A percentile compares a stretch with the other conserved stretches of the same genome.
Conservation (phyloP, 148 eudicot species). For the Chenopodium formosanum region DNA sequence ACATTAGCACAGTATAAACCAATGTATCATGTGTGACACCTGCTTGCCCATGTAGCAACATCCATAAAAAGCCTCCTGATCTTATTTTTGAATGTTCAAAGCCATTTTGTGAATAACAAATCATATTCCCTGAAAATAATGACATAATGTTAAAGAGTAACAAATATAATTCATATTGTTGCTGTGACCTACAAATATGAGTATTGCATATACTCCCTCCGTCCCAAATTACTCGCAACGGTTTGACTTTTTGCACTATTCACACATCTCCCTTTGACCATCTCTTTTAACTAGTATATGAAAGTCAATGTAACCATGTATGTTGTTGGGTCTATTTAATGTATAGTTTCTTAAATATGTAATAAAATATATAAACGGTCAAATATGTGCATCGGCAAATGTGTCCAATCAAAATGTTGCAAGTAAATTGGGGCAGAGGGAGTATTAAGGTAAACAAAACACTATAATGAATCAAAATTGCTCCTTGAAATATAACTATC, state of each 20-base stretch:
- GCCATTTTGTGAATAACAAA: constrained; percentile 21
- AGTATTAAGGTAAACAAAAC: neutral
- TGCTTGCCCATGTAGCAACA: constrained; percentile 53
- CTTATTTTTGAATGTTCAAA: constrained; percentile 26
- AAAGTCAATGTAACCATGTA: too few species aligned
- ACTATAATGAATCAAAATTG: neutral
- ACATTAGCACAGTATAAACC: neutral
- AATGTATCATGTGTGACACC: constrained; percentile 30
- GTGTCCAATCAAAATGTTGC: too few species aligned
- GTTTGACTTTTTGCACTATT: too few species aligned
- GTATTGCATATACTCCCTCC: neutral
- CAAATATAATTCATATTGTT: neutral
- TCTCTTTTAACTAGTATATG: too few species aligned
- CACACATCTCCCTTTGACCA: too few species aligned
- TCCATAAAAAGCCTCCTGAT: constrained; percentile 28
- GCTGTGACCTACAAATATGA: neutral
- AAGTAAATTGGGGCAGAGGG: too few species aligned
- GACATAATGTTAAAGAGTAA: neutral
- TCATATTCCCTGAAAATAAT: constrained; percentile 26
- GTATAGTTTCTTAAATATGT: too few species aligned
- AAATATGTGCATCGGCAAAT: too few species aligned
- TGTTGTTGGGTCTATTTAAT: too few species aligned
- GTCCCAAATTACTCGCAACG: too few species aligned
- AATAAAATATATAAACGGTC: too few species aligned
- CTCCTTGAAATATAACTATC: neutral